phyloP scores from a whole-genome alignment of 1,284 basidiomycete genomes.

The Retiboletus flavoniger region DNA sequence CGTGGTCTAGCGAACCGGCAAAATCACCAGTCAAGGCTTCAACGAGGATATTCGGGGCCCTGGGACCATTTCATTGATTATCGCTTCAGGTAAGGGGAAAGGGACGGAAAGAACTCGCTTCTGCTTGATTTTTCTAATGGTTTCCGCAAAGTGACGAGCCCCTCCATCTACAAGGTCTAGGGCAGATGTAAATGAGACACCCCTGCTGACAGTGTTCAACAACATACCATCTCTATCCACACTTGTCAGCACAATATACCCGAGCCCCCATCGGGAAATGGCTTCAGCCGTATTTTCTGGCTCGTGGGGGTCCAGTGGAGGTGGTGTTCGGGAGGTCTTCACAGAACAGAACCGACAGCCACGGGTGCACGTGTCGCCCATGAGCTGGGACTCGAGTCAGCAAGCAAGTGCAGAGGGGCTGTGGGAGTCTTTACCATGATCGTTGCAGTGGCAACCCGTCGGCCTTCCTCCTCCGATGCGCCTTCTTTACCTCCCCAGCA shows the following conservation, averaged over 20 bases:
- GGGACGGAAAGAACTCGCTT: slow-evolving; percentile 53
- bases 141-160: slow-evolving; percentile 90
- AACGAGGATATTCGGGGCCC: slow-evolving; percentile 92
- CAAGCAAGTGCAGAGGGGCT: slow-evolving; percentile 1
- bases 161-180: slow-evolving; percentile 91
- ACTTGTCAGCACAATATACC: slow-evolving; percentile 96
- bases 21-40: slow-evolving; percentile 98
- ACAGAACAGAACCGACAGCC: slow-evolving; percentile 98
- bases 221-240: slow-evolving; percentile 91
- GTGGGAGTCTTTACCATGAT: slow-evolving; percentile 78
- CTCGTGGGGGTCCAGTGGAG: slow-evolving; percentile 93
- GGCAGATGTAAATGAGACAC: slow-evolving; percentile 5
- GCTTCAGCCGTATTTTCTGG: slow-evolving; percentile 99
- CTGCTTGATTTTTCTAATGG: slow-evolving; percentile 93
- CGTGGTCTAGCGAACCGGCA: slow-evolving; percentile 71
- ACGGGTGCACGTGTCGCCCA: slow-evolving; percentile 99
- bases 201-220: neutral
- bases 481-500: slow-evolving; percentile 94
- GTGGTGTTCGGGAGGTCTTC: slow-evolving; percentile 88
- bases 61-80: slow-evolving; percentile 30
- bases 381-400: slow-evolving; percentile 52
- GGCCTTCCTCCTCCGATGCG: slow-evolving; percentile 70
- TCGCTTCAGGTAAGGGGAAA: neutral
- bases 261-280: slow-evolving; percentile 96
- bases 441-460: slow-evolving; percentile 91